Evolutionary conservation across 2,329 filamentous ascomycete species (phyloP), one percentile per base, ranked within the genome.

Genomic region (Ascochyta viciae-villosae): DNA sequence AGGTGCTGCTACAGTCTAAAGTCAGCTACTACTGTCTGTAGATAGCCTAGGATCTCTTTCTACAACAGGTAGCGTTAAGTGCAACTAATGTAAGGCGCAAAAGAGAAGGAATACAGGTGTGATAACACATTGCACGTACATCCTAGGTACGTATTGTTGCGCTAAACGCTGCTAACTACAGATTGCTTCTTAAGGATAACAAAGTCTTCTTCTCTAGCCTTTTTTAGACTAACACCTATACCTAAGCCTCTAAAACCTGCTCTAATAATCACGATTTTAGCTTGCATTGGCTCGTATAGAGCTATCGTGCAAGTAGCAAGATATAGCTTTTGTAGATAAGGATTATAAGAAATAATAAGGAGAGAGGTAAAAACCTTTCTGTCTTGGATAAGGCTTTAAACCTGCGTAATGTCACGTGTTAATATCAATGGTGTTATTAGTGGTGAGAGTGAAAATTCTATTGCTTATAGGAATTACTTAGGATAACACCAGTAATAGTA

Each of bases 61-160:
- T 54, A 43, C 16, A 43, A 23, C 19, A 22, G 50, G 19, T 31
- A 54, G 22, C 37, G 43, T 12, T 54, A 22, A 9, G 23, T 15
- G 23, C 19, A 37, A 15, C 43, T 33, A 12, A 37, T 48, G 26
- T 52, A 52, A n/a, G 75, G 77, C 57, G 78, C 76, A 51, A 80
- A 83, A 8, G 76, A 77, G 56, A 80, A 82, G 52, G 82, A 78
- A 41, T 56, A 47, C 6, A 50, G 24, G 38, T 56, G 53, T 10
- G 46, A 41, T 1, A 47, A 41, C 6, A 51, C 41, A 42, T 56
- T 41, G n/a, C 52, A 76, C 34, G 73, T 65, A 62, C 77, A 74
- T 6, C 75, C 76, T 13, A 72, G 72, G 52, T 76, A 74, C 34
- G 47, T 54, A 24, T 78, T 78, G 41, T 73, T 76, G 10, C 70